phyloP scores from a whole-genome alignment of 495 filamentous ascomycete species.

The Penicillium chermesinum region DNA sequence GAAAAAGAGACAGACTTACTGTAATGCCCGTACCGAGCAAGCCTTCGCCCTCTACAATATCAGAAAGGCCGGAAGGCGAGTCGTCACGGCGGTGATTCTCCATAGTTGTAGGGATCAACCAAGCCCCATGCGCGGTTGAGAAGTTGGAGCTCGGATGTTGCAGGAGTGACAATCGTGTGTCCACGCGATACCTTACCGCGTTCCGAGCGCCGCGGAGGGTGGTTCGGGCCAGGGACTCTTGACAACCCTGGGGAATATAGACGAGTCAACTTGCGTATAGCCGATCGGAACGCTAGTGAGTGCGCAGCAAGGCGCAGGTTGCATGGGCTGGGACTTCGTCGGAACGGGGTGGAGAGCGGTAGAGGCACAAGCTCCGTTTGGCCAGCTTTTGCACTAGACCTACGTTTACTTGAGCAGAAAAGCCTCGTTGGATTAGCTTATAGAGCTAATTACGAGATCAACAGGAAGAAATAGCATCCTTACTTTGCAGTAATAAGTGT shows the following conservation, averaged over 20 bases:
- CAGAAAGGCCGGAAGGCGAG: slow-evolving; percentile 43
- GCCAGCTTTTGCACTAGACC: no score
- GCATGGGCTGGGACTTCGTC: background rate
- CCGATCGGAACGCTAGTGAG: slow-evolving; percentile 5
- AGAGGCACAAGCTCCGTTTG: background rate
- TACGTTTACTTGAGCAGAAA: no score
- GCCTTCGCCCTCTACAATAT: slow-evolving; percentile 44
- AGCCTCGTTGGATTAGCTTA: no score
- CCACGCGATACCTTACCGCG: slow-evolving; percentile 40
- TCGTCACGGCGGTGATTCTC: slow-evolving; percentile 44
- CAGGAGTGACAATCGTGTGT: slow-evolving; percentile 23
- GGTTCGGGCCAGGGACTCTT: background rate
- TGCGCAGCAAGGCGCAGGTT: slow-evolving; percentile 10
- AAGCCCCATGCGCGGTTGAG: slow-evolving; percentile 28
- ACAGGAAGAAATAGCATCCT: no score
- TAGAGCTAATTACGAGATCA: no score
- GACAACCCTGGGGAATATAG: background rate
- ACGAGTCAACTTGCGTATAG: slow-evolving; percentile 6
- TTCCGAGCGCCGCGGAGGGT: slow-evolving; percentile 8
- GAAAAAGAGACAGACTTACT: slow-evolving; percentile 29
- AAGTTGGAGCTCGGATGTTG: slow-evolving; percentile 15
- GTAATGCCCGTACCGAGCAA: slow-evolving; percentile 50
- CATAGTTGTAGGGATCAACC: slow-evolving; percentile 30
- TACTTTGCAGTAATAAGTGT: no score
- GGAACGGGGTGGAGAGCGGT: background rate